A percentile compares a stretch with the other conserved stretches of the same genome.
Conservation (phyloP, 192 early-diverging fungal genomes). For the Coemansia sp. region DNA sequence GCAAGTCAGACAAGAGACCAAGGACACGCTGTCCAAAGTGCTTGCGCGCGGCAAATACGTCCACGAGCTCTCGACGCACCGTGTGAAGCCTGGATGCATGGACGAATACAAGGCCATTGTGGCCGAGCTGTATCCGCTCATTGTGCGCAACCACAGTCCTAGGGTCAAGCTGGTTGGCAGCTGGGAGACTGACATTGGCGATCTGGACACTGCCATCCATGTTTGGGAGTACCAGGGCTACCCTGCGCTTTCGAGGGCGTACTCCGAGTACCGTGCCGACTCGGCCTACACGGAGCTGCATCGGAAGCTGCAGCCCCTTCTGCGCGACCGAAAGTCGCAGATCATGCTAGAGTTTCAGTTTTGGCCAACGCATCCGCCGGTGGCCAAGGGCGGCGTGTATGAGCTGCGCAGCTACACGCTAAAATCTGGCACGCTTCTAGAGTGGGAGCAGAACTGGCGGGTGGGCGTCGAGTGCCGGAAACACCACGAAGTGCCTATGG, state of each 20-base stretch:
- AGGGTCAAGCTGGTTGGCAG: conserved; percentile 85
- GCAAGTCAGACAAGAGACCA: conserved; percentile 63
- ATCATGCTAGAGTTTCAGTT: conserved; percentile 93
- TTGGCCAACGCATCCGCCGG: conserved; percentile 81
- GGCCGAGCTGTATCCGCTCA: conserved; percentile 73
- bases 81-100: conserved; percentile 81
- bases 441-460: conserved; percentile 93
- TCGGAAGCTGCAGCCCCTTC: conserved; percentile 68
- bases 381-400: conserved; percentile 81
- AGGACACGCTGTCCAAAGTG: conserved; percentile 74
- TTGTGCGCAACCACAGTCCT: conserved; percentile 75
- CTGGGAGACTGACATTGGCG: conserved; percentile 86
- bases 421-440: conserved; percentile 84
- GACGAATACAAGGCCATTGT: conserved; percentile 86
- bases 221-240: conserved; percentile 97
- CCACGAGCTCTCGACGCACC: conserved; percentile 84
- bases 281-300: conserved; percentile 69
- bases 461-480: conserved; percentile 85
- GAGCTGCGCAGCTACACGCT: conserved; percentile 89
- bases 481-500: conserved; percentile 89
- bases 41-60: conserved; percentile 86
- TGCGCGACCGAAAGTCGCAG: conserved; percentile 76
- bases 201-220: conserved; percentile 81
- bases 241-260: conserved; percentile 72
- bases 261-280: conserved; percentile 63